Conservation (phyloP, 2,329 filamentous ascomycete species). For the Claviceps sp. region DNA sequence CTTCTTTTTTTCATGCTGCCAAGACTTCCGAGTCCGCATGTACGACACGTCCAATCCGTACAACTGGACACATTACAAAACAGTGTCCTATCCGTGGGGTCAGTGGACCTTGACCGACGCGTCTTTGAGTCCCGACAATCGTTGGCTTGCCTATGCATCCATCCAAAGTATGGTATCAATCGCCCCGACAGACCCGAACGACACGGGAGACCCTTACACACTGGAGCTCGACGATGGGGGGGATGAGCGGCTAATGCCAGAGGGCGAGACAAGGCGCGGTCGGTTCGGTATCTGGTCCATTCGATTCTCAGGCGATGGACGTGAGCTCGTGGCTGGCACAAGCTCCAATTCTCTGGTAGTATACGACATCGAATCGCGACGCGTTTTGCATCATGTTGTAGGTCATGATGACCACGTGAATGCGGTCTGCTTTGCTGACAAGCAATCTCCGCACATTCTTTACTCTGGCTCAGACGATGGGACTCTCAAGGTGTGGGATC, state of each 20-base stretch:
- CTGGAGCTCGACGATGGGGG: slow-evolving; percentile 47
- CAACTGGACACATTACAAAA: slow-evolving; percentile 93
- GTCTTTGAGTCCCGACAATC: slow-evolving; percentile 80
- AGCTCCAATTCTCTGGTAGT: slow-evolving; percentile 68
- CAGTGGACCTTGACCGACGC: slow-evolving; percentile 96
- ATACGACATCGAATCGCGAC: slow-evolving; percentile 77
- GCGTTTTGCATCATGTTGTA: slow-evolving; percentile 57
- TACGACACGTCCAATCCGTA: slow-evolving; percentile 96
- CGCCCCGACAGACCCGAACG: slow-evolving; percentile 72
- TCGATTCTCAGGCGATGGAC: slow-evolving; percentile 81
- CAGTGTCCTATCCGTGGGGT: slow-evolving; percentile 69
- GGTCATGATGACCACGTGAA: slow-evolving; percentile 88
- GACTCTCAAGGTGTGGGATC: slow-evolving; percentile 92
- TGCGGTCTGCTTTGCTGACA: slow-evolving; percentile 89
- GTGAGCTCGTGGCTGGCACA: slow-evolving; percentile 82
- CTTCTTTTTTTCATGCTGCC: slow-evolving; percentile 86
- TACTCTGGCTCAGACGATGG: slow-evolving; percentile 94
- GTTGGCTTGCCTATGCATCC: slow-evolving; percentile 80
- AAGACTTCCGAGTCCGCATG: slow-evolving; percentile 91
- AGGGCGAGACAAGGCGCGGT: slow-evolving; percentile 16
- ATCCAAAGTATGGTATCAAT: slow-evolving; percentile 76
- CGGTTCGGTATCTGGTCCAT: slow-evolving; percentile 71
- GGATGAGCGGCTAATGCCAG: slow-evolving; percentile 3
- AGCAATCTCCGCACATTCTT: slow-evolving; percentile 76
- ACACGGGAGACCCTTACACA: slow-evolving; percentile 64